Conservation (phyloP, 1,284 basidiomycete species). For the Schizopora paradoxa region DNA sequence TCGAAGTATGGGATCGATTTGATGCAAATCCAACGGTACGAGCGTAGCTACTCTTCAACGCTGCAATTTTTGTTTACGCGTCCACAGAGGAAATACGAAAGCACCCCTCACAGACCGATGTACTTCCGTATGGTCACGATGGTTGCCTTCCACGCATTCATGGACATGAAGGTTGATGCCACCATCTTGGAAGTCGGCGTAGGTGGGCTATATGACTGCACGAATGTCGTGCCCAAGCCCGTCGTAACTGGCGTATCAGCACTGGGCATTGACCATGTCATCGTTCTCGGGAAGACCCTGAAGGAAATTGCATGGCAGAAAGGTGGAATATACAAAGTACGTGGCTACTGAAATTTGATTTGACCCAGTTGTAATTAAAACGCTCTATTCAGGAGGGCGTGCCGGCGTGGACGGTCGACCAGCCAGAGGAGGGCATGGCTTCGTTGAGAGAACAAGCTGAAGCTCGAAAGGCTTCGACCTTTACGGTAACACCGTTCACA, state of each 20-base stretch:
- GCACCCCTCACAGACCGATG: constrained; percentile 72
- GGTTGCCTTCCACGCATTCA: constrained; percentile 89
- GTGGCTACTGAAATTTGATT: constrained; percentile 6
- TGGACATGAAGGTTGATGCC: constrained; percentile 75
- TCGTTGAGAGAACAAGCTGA: constrained; percentile 65
- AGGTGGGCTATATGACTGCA: constrained; percentile 92
- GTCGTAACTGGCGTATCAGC: constrained; percentile 87
- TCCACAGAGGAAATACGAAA: constrained; percentile 49
- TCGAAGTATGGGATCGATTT: constrained; percentile 92
- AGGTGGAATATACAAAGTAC: constrained; percentile 92
- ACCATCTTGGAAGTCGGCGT: constrained; percentile 97
- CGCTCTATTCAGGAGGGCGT: constrained; percentile 54
- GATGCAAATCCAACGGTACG: constrained; percentile 61
- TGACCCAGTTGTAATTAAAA: not conserved
- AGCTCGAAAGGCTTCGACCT: constrained; percentile 63
- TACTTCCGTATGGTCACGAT: constrained; percentile 96
- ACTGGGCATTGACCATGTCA: constrained; percentile 92
- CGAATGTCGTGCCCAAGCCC: constrained; percentile 91
- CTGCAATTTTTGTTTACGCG: constrained; percentile 13
- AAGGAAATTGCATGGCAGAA: constrained; percentile 94
- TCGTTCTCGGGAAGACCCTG: constrained; percentile 86
- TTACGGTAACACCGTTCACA: constrained; percentile 49
- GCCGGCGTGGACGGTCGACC: constrained; percentile 80
- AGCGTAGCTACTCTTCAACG: constrained; percentile 9
- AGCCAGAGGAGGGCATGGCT: constrained; percentile 64